These are phyloP conservation scores for Blastobotrys illinoisensis DNA, from an alignment of 1,139 yeast species.

Conservation along the genomic window DNA sequence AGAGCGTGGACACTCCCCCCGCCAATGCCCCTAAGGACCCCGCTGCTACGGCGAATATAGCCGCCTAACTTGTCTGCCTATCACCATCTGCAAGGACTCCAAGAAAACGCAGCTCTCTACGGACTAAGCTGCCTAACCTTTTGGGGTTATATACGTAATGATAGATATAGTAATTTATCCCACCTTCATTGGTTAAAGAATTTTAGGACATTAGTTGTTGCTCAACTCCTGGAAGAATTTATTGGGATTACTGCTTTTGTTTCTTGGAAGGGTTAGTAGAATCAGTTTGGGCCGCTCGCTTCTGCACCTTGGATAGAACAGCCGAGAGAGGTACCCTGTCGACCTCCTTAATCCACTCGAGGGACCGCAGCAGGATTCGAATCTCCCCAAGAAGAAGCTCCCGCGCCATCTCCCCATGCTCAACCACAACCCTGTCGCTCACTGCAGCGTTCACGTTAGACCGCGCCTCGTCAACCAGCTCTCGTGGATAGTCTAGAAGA, in stretches of 20 bases:
- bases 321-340: slow-evolving; percentile 6
- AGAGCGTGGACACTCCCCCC: slow-evolving; percentile 2
- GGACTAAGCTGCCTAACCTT: too few species aligned
- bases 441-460: slow-evolving; percentile 8
- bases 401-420: slow-evolving; percentile 22
- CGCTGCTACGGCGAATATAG: neutral
- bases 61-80: neutral
- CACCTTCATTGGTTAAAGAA: neutral
- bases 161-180: neutral
- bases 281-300: neutral
- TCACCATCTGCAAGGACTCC: neutral
- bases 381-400: slow-evolving; percentile 26
- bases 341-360: slow-evolving; percentile 17
- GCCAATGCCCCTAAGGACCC: neutral
- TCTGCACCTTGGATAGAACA: slow-evolving; percentile 10
- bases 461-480: slow-evolving; percentile 13
- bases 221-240: too few species aligned
- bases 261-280: neutral
- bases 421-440: slow-evolving; percentile 17
- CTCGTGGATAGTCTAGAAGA: slow-evolving; percentile 19
- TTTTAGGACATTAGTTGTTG: too few species aligned
- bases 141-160: neutral
- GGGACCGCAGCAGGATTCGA: slow-evolving; percentile 19
- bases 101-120: neutral
- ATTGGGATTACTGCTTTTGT: neutral